Percentiles rank a stretch among this genome's conserved stretches.
These are phyloP conservation scores for Mortierella sp. DNA, from an alignment of 371 early-diverging fungal genomes.

Conservation along the genomic window DNA sequence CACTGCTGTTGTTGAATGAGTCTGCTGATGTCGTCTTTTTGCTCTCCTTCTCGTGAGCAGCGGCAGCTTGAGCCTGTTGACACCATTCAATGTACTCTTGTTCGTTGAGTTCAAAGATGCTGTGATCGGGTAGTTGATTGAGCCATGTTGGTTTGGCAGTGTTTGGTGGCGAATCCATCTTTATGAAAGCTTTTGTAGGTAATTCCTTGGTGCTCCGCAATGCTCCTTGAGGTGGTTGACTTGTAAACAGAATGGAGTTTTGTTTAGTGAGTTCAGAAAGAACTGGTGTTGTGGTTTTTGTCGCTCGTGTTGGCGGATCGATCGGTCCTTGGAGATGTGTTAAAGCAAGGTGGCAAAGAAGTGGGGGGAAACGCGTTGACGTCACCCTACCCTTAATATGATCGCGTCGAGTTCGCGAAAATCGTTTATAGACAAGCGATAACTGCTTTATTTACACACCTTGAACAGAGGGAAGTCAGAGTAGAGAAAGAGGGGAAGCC, in stretches of 20 bases:
- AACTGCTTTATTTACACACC: background rate
- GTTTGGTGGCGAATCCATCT: conserved; percentile 13
- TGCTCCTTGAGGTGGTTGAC: background rate
- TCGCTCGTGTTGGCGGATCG: background rate
- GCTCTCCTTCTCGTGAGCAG: background rate
- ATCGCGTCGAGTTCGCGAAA: too few species aligned
- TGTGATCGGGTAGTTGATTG: conserved; percentile 51
- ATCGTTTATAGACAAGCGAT: too few species aligned
- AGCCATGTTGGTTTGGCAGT: conserved; percentile 40
- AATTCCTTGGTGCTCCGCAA: background rate
- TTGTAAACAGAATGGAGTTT: too few species aligned
- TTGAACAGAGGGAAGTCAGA: background rate
- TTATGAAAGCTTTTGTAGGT: background rate
- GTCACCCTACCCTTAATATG: too few species aligned
- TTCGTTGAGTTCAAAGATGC: conserved; percentile 57
- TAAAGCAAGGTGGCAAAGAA: background rate
- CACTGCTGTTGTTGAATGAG: background rate
- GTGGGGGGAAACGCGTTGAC: background rate
- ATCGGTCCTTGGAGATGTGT: conserved; percentile 1
- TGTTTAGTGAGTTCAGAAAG: background rate
- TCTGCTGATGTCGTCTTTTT: conserved; percentile 7
- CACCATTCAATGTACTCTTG: conserved; percentile 55
- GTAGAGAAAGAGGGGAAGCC: background rate
- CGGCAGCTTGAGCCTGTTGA: conserved; percentile 3
- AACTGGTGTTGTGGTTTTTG: background rate